Conservation (phyloP, 1,284 basidiomycete species). For the Chondrostereum purpureum region DNA sequence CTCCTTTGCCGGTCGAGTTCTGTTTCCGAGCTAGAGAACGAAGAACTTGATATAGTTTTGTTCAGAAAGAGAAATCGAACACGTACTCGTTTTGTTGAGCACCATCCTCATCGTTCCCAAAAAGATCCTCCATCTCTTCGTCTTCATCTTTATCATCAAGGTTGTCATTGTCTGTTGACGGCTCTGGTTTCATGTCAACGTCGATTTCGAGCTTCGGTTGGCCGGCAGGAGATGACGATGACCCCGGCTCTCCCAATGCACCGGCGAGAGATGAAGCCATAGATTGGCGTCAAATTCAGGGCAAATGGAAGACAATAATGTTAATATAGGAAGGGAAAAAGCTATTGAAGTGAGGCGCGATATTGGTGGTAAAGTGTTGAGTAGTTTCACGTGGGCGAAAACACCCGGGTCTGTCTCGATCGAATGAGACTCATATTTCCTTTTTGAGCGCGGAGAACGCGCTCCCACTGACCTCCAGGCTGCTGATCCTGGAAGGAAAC, state of each 20-base stretch:
- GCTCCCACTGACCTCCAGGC: too few species aligned
- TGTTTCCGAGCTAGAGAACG: constrained; percentile 65
- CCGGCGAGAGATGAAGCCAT: constrained; percentile 27
- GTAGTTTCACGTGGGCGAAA: too few species aligned
- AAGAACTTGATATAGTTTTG: too few species aligned
- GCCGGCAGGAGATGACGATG: constrained; percentile 2
- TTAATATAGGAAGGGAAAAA: too few species aligned
- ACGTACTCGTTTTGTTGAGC: constrained; percentile 30
- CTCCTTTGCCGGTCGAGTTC: constrained; percentile 45
- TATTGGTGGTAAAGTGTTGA: too few species aligned
- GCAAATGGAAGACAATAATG: background rate
- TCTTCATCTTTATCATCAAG: constrained; percentile 30
- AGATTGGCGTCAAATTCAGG: constrained; percentile 1
- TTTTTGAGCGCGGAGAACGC: too few species aligned
- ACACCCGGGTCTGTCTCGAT: too few species aligned
- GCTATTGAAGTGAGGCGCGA: too few species aligned
- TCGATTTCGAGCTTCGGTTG: constrained; percentile 24
- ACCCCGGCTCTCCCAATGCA: constrained; percentile 25
- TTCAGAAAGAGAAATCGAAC: too few species aligned
- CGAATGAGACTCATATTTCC: too few species aligned
- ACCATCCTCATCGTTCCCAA: constrained; percentile 64
- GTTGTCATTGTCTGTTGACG: constrained; percentile 16
- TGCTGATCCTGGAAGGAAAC: too few species aligned
- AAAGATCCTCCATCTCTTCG: constrained; percentile 71
- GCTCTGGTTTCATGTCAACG: constrained; percentile 35